These are phyloP conservation scores for Pythium myriotylum DNA, from an alignment of 352 stramenopile genomes.

Conservation along the genomic window DNA sequence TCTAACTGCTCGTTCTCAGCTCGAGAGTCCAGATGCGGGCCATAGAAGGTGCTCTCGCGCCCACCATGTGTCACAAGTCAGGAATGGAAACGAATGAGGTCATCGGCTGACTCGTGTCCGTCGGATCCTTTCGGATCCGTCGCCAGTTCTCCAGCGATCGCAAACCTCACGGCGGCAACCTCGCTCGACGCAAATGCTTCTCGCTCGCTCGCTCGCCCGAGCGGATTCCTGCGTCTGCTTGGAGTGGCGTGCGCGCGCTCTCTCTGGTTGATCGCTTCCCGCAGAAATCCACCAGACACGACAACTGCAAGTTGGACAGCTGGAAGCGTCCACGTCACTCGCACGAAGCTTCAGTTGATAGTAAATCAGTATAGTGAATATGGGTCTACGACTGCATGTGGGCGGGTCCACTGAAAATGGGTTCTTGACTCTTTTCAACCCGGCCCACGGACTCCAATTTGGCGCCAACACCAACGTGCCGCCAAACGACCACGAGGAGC, in stretches of 20 bases:
- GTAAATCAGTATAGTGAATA: background rate
- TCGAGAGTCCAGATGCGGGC: background rate
- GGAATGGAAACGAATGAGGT: slow-evolving; percentile 15
- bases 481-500: background rate
- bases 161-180: too few relatives aligned
- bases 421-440: too few relatives aligned
- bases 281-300: background rate
- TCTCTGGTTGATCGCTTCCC: background rate
- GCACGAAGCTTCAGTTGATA: background rate
- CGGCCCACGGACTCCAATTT: background rate
- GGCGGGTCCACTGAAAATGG: too few relatives aligned
- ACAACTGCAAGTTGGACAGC: background rate
- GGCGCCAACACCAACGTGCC: background rate
- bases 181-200: too few relatives aligned
- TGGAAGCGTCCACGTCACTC: background rate
- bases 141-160: background rate
- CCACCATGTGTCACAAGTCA: slow-evolving; percentile 3
- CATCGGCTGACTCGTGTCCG: too few relatives aligned
- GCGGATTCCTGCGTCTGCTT: background rate
- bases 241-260: background rate
- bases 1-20: background rate
- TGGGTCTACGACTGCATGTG: too few relatives aligned
- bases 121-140: too few relatives aligned
- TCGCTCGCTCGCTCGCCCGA: too few relatives aligned
- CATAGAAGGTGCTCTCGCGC: background rate